phyloP scores from a whole-genome alignment of 805 yeast genomes.

The Kodamaea laetipori region DNA sequence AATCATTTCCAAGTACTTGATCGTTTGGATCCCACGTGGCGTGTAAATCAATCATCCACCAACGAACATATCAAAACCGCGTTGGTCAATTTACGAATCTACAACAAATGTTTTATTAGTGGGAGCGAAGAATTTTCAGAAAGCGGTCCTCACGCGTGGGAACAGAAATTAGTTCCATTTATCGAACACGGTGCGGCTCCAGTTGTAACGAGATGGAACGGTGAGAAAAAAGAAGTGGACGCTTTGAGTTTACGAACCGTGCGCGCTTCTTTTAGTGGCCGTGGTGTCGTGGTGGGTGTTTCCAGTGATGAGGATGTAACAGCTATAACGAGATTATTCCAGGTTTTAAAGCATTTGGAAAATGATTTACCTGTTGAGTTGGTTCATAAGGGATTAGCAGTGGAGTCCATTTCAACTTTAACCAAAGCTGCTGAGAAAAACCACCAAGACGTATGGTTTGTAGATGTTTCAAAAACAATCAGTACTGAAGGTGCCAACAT shows the following conservation, averaged over 20 bases:
- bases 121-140: not conserved
- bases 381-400: constrained; percentile 10
- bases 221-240: constrained; percentile 5
- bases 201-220: not conserved
- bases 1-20: constrained; percentile 5
- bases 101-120: constrained; percentile 6
- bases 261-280: constrained; percentile 10
- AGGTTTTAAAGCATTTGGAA: constrained; percentile 11
- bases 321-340: constrained; percentile 6
- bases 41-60: constrained; percentile 1
- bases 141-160: not conserved
- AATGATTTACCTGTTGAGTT: constrained; percentile 17
- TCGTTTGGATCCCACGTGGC: constrained; percentile 9
- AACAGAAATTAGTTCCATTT: constrained; percentile 1
- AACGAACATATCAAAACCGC: constrained; percentile 12
- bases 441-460: constrained; percentile 6
- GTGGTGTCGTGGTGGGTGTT: constrained; percentile 16
- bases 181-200: constrained; percentile 7
- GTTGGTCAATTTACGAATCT: constrained; percentile 10
- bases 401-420: not conserved
- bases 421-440: not conserved
- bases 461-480: constrained; percentile 6
- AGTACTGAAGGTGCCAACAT: not conserved
- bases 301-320: not conserved
- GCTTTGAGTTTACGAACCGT: not conserved